phyloP scores from a whole-genome alignment of 306 rosid species.

The Chamaecrista fasciculata region DNA sequence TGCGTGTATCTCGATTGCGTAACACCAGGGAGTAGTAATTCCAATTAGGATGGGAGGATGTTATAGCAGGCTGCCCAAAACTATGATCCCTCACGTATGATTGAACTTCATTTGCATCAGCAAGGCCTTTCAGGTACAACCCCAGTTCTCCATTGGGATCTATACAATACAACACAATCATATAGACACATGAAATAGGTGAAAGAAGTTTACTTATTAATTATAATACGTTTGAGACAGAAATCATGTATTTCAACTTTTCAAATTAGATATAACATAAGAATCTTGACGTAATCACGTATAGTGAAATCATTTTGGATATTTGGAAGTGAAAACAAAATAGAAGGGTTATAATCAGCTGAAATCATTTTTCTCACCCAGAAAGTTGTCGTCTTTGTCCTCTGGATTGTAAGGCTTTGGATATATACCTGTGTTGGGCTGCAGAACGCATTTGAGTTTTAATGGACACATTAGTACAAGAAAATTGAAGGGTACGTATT shows the following conservation, averaged over 20 bases:
- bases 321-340: too few relatives aligned
- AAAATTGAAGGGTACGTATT: too few relatives aligned
- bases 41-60: constrained; percentile 32
- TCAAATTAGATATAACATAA: too few relatives aligned
- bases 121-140: constrained; percentile 20
- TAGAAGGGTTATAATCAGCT: too few relatives aligned
- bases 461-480: background rate
- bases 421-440: constrained; percentile 23
- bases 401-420: background rate
- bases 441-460: background rate
- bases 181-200: too few relatives aligned
- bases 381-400: background rate
- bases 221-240: too few relatives aligned
- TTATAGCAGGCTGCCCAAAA: constrained; percentile 29
- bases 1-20: background rate
- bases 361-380: constrained; percentile 16
- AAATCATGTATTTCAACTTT: too few relatives aligned
- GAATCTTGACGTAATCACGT: too few relatives aligned
- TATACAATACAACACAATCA: background rate
- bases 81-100: constrained; percentile 31
- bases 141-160: constrained; percentile 28
- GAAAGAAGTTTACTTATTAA: too few relatives aligned
- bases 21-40: background rate
- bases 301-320: too few relatives aligned
- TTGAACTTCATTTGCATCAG: constrained; percentile 22